phyloP scores from a whole-genome alignment of 225 moss, liverwort and hornwort species.

The Physcomitrellopsis africana region DNA sequence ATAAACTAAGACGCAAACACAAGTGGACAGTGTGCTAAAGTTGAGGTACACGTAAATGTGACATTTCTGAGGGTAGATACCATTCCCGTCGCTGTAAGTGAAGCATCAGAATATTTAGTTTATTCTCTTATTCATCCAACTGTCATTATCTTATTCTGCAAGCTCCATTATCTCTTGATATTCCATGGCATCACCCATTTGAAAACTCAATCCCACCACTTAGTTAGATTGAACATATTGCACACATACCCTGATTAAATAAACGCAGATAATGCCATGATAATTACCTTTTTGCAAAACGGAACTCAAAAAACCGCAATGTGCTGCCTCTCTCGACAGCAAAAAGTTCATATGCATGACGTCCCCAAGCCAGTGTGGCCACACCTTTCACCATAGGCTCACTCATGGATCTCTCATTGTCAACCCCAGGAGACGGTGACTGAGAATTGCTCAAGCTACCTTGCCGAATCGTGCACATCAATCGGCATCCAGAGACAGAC shows the following conservation, averaged over 20 bases:
- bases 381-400: constrained; percentile 85
- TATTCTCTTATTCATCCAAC: neutral
- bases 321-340: constrained; percentile 75
- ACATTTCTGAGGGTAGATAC: constrained; percentile 7
- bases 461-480: constrained; percentile 90
- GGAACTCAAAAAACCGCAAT: constrained; percentile 74
- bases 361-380: constrained; percentile 76
- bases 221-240: neutral
- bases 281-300: constrained; percentile 72
- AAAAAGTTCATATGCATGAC: constrained; percentile 82
- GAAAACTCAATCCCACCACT: neutral
- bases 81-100: neutral
- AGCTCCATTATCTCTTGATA: neutral
- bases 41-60: constrained; percentile 6
- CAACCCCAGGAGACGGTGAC: constrained; percentile 65
- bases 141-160: neutral
- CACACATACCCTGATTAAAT: neutral
- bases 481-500: constrained; percentile 85
- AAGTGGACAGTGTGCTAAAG: constrained; percentile 7
- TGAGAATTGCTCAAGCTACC: constrained; percentile 86
- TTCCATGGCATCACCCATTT: neutral
- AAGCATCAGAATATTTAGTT: neutral
- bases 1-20: neutral
- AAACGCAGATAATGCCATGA: neutral
- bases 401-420: constrained; percentile 73